Conservation (phyloP, 192 early-diverging fungal genomes). For the Spizellomyces sp. region DNA sequence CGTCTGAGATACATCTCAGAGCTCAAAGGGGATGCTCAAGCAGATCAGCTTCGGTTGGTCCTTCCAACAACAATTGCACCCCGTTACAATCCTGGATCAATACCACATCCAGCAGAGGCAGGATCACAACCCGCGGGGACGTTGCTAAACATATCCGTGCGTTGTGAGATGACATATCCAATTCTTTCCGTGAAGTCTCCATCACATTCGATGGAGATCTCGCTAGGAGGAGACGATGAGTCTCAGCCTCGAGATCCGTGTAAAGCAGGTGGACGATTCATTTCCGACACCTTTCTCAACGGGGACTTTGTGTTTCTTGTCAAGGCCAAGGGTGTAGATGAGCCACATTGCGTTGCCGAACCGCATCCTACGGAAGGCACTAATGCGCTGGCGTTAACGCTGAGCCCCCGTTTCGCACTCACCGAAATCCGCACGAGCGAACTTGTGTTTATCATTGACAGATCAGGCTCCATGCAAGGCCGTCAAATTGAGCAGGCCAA, state of each 20-base stretch:
- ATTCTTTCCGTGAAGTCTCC: neutral
- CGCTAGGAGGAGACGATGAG: neutral
- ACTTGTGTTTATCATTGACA: constrained; percentile 7
- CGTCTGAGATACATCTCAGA: neutral
- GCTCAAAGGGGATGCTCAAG: neutral
- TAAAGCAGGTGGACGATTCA: neutral
- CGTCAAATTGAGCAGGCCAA: neutral
- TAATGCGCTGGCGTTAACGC: neutral
- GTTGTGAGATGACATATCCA: neutral
- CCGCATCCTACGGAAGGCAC: neutral
- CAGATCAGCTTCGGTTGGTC: neutral
- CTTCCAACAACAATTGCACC: constrained; percentile 6
- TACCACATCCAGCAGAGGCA: neutral
- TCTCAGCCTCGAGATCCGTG: constrained; percentile 2
- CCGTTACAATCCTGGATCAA: neutral
- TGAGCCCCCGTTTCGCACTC: neutral
- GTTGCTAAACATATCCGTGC: neutral
- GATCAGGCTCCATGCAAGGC: constrained; percentile 4
- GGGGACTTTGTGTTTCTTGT: neutral
- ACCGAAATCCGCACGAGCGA: neutral
- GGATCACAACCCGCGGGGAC: neutral
- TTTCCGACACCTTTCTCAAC: neutral
- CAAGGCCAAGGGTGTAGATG: neutral
- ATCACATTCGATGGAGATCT: no score
- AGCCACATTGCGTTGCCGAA: neutral